Percentiles rank a stretch among this genome's conserved stretches.
These are phyloP conservation scores for Urochloa ruziziensis DNA, from an alignment of 176 grass and related monocot genomes.

Conservation along the genomic window DNA sequence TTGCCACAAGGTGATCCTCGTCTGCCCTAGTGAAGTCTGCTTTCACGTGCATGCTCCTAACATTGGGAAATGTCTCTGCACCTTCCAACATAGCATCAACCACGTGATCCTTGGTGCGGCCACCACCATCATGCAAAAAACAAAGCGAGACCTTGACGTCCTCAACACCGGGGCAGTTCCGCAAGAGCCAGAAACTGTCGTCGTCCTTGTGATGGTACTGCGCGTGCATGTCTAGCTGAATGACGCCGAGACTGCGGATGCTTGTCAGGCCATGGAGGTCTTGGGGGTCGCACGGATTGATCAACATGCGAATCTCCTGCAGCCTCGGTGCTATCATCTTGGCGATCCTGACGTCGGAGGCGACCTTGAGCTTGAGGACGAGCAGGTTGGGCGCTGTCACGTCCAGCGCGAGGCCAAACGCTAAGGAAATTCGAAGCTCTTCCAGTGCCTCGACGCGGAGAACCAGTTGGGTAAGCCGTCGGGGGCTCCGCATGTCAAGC, in stretches of 20 bases:
- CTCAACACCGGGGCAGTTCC: neutral
- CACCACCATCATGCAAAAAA: neutral
- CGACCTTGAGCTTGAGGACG: no score
- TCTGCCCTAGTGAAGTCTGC: no score
- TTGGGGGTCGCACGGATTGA: no score
- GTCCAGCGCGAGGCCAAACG: no score
- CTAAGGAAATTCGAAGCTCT: no score
- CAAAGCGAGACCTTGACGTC: neutral
- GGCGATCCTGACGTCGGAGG: neutral
- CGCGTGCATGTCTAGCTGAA: neutral
- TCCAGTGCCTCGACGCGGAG: neutral
- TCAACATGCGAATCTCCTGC: no score
- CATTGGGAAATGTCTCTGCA: neutral
- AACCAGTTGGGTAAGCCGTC: neutral
- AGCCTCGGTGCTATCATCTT: neutral
- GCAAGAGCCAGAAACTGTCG: neutral
- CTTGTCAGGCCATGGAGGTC: neutral
- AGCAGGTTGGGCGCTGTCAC: neutral
- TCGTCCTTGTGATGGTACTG: neutral
- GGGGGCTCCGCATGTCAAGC: neutral
- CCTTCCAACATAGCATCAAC: neutral
- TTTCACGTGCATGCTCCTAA: neutral
- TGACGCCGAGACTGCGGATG: neutral
- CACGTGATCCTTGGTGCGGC: rapidly evolving
- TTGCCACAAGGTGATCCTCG: neutral